Conservation (phyloP, 345 rosid genomes). For the Eutrema heterophyllum region DNA sequence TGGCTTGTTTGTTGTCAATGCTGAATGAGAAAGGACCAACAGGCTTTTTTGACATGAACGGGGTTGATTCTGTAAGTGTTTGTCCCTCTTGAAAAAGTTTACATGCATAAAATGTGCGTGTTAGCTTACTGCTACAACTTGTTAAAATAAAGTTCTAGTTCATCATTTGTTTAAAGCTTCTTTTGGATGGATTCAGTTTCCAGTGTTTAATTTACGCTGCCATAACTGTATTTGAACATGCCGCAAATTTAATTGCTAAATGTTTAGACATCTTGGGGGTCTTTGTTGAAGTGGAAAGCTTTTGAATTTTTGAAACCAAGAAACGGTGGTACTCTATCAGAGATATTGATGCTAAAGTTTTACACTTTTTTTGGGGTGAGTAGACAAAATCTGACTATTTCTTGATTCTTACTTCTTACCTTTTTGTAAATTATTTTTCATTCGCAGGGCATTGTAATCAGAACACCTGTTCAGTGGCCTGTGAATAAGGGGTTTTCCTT, state of each 20-base stretch:
- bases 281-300: neutral
- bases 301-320: conserved; percentile 4
- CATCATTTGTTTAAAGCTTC: neutral
- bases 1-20: conserved; percentile 79
- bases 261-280: conserved; percentile 7
- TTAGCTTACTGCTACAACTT: neutral
- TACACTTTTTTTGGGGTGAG: conserved; percentile 15
- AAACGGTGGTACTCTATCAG: conserved; percentile 4
- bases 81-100: conserved; percentile 9
- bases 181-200: neutral
- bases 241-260: neutral
- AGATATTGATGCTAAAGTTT: conserved; percentile 14
- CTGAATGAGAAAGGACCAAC: conserved; percentile 96
- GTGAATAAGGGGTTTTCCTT: conserved; percentile 85
- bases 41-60: conserved; percentile 85
- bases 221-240: conserved; percentile 5
- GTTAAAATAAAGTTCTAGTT: neutral
- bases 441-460: conserved; percentile 73
- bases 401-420: neutral
- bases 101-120: neutral
- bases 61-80: conserved; percentile 83
- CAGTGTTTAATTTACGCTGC: neutral
- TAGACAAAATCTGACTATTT: conserved; percentile 7
- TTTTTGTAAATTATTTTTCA: conserved; percentile 1
- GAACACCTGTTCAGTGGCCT: conserved; percentile 92